Conservation (phyloP, 2,329 filamentous ascomycete species). For the Diaporthe longicolla region DNA sequence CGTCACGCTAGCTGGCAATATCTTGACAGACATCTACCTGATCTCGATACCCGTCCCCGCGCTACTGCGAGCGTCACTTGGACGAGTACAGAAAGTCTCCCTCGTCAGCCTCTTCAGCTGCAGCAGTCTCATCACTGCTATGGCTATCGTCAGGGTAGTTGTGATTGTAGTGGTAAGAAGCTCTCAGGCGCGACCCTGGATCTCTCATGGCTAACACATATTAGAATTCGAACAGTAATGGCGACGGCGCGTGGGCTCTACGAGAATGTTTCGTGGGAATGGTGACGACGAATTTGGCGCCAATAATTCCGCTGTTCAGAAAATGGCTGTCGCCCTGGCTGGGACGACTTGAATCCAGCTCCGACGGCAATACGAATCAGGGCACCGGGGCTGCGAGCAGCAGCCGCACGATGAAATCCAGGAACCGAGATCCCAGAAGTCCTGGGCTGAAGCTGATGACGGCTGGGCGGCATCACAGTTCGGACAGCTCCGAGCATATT, state of each 20-base stretch:
- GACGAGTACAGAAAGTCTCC: slow-evolving; percentile 32
- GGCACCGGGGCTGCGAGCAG: neutral
- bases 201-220: neutral
- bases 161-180: slow-evolving; percentile 31
- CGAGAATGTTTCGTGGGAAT: slow-evolving; percentile 39
- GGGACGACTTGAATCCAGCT: slow-evolving; percentile 4
- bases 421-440: neutral
- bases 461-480: neutral
- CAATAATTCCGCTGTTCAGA: slow-evolving; percentile 36
- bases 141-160: slow-evolving; percentile 33
- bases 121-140: slow-evolving; percentile 39
- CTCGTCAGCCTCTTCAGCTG: slow-evolving; percentile 40
- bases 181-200: neutral
- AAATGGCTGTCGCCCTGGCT: slow-evolving; percentile 35
- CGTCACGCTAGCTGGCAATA: slow-evolving; percentile 37
- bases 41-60: slow-evolving; percentile 38
- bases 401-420: slow-evolving; percentile 1
- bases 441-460: slow-evolving; percentile 12
- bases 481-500: slow-evolving; percentile 24
- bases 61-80: slow-evolving; percentile 30
- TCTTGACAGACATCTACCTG: slow-evolving; percentile 42
- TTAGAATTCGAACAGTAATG: slow-evolving; percentile 32
- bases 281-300: slow-evolving; percentile 36
- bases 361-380: neutral
- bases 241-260: slow-evolving; percentile 38